Base-by-base conservation (phyloP, 306 rosid genomes). In the Vigna unguiculata region DNA sequence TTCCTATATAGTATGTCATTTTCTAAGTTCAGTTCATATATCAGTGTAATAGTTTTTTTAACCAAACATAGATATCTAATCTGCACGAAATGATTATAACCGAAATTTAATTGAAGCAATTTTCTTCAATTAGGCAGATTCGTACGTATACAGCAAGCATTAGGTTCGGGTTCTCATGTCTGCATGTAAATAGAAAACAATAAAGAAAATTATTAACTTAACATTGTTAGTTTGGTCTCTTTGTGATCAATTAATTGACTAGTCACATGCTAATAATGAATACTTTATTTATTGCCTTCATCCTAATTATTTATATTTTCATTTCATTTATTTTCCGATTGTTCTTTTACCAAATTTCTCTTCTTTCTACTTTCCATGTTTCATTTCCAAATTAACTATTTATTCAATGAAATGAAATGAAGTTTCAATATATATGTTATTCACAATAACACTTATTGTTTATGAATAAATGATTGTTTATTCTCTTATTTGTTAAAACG, bases 1-100 rank as follows among this genome's bases (percentile, higher is more conserved):
- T 54, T 69, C 57, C 69, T 59, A 16, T 61, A 47, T 68, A 71
- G 57, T 58, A 10, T 19, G 78, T 80, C 82, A 70, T 28, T 84
- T 71, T 76, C 49, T 72, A n/a, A 20, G 40, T 79, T 61, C 45
- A 12, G 20, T 68, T 7, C 22, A 64, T 52, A 69, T 65, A 52
- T 28, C 51, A 51, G 51, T 71, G 43, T 24, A 45, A 24, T 1
- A 47, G 21, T 55, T 14, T 54, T 22, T 58, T 68, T 19, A 25
- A 17, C 14, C 20, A 45, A 22, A 14, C n/a, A 9, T 43, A 19
- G 15, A 67, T 15, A 64, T 40, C 5, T 69, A 19, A 19, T 10
- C 28, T 51, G 21, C 72, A 54, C 63, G 60, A 0, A 59, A 28
- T 59, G 22, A 67, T 47, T n/a, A n/a, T n/a, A n/a, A n/a, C n/a